These are phyloP conservation scores for Hymenoscyphus repandus DNA, from an alignment of 2,329 filamentous ascomycete genomes.

Conservation along the genomic window DNA sequence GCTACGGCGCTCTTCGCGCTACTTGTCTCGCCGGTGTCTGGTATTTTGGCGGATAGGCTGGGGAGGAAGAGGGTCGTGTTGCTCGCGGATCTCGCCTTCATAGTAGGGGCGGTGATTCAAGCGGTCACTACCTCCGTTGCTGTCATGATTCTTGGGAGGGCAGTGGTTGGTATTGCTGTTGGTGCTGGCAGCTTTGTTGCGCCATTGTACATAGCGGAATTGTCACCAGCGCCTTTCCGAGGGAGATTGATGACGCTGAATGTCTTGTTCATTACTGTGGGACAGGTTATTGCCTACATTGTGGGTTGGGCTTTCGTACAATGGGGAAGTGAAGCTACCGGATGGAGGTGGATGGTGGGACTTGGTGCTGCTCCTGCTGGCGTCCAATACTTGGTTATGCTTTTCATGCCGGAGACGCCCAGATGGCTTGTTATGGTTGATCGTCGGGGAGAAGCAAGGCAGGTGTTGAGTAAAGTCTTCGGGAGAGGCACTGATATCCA, in stretches of 20 bases:
- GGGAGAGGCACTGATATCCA: slow-evolving; percentile 40
- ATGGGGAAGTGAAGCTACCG: slow-evolving; percentile 44
- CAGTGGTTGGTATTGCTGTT: slow-evolving; percentile 66
- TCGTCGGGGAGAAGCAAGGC: slow-evolving; percentile 53
- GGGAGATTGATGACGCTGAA: slow-evolving; percentile 79
- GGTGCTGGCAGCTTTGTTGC: slow-evolving; percentile 77
- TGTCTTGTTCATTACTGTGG: slow-evolving; percentile 77
- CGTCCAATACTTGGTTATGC: slow-evolving; percentile 63
- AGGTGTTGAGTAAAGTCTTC: slow-evolving; percentile 61
- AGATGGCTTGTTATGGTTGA: slow-evolving; percentile 76
- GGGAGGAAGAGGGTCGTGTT: slow-evolving; percentile 61
- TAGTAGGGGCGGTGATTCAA: slow-evolving; percentile 62
- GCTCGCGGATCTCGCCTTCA: slow-evolving; percentile 61
- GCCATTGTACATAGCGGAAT: slow-evolving; percentile 82
- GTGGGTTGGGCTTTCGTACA: slow-evolving; percentile 71
- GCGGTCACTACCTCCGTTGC: slow-evolving; percentile 52
- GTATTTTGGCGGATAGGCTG: slow-evolving; percentile 55
- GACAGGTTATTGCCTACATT: slow-evolving; percentile 84
- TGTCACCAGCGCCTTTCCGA: slow-evolving; percentile 70
- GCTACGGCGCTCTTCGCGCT: slow-evolving; percentile 63
- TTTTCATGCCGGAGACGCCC: slow-evolving; percentile 80
- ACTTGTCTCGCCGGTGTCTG: slow-evolving; percentile 57
- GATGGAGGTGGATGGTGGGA: slow-evolving; percentile 91
- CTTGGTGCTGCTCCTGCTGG: slow-evolving; percentile 73
- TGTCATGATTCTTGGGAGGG: slow-evolving; percentile 62